A percentile compares a stretch with the other conserved stretches of the same genome.
phyloP scores from a whole-genome alignment of 768 basidiomycete genomes.

The Serendipita vermifera region DNA sequence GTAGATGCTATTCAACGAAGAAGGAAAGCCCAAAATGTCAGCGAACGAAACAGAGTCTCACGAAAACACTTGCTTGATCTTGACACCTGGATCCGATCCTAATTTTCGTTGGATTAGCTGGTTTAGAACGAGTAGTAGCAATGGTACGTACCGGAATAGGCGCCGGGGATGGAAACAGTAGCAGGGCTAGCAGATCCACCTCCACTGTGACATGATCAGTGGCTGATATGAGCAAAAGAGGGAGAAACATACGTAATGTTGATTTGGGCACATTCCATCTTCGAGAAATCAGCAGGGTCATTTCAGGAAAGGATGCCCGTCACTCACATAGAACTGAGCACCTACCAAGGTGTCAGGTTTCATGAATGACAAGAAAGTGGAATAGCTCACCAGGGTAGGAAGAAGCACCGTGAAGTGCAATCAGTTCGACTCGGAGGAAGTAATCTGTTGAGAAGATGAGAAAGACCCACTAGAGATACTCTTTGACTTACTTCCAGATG shows the following conservation, averaged over 20 bases:
- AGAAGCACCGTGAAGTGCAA: slow-evolving; percentile 20
- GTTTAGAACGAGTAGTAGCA: neutral
- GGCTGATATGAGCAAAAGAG: neutral
- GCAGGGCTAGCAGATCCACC: neutral
- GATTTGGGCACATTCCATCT: slow-evolving; percentile 31
- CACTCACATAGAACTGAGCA: slow-evolving; percentile 42
- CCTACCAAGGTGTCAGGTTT: slow-evolving; percentile 34
- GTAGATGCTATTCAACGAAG: neutral
- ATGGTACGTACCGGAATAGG: slow-evolving; percentile 17
- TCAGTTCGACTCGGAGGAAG: slow-evolving; percentile 38
- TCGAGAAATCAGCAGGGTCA: neutral
- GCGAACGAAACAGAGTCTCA: neutral
- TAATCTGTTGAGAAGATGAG: slow-evolving; percentile 25
- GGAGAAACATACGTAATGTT: slow-evolving; percentile 20
- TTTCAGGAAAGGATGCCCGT: slow-evolving; percentile 3
- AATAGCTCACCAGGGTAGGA: too few species aligned
- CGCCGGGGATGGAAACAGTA: slow-evolving; percentile 17
- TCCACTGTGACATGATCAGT: neutral
- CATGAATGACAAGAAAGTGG: neutral
- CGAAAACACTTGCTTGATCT: slow-evolving; percentile 18
- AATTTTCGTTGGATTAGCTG: neutral
- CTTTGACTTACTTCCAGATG: slow-evolving; percentile 22
- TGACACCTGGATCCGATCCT: slow-evolving; percentile 24
- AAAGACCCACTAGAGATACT: neutral
- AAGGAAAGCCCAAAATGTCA: neutral